Evolutionary conservation across 345 rosid species (phyloP).

Genomic region (Eucalyptus tenuipes): DNA sequence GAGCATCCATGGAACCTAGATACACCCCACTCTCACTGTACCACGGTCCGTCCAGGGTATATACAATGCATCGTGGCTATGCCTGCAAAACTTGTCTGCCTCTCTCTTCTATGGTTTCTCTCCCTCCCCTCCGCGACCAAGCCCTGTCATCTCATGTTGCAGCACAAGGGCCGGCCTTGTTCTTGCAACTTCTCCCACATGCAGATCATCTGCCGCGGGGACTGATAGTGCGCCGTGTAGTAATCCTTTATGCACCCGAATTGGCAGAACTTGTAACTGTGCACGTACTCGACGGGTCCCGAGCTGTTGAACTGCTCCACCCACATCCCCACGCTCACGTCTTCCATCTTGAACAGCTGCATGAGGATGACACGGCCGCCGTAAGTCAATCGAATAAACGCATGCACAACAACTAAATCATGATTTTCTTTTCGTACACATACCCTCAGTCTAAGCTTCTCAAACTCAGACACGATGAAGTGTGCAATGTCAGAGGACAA

Average conservation of each 20-base stretch:
- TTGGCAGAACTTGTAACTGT: conserved; percentile 85
- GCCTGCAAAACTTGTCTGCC: conserved; percentile 9
- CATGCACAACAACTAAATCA: not conserved
- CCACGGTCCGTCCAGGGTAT: not conserved
- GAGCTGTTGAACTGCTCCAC: conserved; percentile 81
- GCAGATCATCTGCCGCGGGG: conserved; percentile 93
- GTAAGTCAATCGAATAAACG: not conserved
- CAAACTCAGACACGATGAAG: conserved; percentile 73
- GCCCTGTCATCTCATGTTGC: conserved; percentile 62
- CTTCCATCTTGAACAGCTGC: conserved; percentile 99
- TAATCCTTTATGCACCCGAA: conserved; percentile 84
- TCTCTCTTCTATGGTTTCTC: not conserved
- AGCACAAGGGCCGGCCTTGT: conserved; percentile 54
- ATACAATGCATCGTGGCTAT: not conserved
- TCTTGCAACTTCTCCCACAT: conserved; percentile 67
- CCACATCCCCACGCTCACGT: conserved; percentile 99
- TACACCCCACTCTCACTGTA: not conserved
- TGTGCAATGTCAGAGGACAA: conserved; percentile 65
- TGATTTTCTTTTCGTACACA: not conserved
- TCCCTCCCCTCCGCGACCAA: not conserved
- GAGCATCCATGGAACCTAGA: not conserved
- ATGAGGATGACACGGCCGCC: not conserved
- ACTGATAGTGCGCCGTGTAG: conserved; percentile 90
- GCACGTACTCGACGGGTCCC: conserved; percentile 61
- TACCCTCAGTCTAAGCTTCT: conserved; percentile 67